phyloP scores from a whole-genome alignment of 164 flowering plant genomes.

The Akebia trifoliata region DNA sequence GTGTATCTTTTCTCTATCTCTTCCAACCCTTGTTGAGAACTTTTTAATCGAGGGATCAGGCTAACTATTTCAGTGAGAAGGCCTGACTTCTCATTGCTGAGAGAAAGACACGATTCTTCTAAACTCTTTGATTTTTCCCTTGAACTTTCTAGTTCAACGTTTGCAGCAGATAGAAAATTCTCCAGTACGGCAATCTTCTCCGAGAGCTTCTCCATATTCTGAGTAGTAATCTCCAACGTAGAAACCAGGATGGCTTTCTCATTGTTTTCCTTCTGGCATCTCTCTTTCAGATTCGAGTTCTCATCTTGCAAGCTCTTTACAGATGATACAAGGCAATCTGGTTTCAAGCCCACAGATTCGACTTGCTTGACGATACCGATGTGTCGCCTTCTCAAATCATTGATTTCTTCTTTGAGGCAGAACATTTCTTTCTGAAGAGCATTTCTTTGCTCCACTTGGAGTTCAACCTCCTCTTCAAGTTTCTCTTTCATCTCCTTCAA shows the following conservation, averaged over 20 bases:
- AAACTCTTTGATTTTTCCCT: slow-evolving; percentile 54
- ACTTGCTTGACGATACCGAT: slow-evolving; percentile 50
- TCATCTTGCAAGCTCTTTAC: slow-evolving; percentile 65
- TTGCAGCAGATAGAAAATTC: slow-evolving; percentile 53
- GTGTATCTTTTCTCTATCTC: slow-evolving; percentile 46
- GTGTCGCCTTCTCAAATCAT: slow-evolving; percentile 43
- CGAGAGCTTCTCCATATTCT: slow-evolving; percentile 57
- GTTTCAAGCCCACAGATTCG: slow-evolving; percentile 56
- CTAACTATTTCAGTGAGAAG: slow-evolving; percentile 48
- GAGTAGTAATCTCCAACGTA: slow-evolving; percentile 50
- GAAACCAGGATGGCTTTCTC: slow-evolving; percentile 54
- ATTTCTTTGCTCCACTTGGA: slow-evolving; percentile 41
- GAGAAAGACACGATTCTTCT: slow-evolving; percentile 62
- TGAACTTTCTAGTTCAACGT: slow-evolving; percentile 59
- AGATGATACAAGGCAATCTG: slow-evolving; percentile 42
- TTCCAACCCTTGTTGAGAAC: slow-evolving; percentile 42
- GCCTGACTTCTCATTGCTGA: slow-evolving; percentile 48
- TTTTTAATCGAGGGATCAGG: slow-evolving; percentile 46
- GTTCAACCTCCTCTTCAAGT: slow-evolving; percentile 62
- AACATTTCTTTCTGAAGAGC: slow-evolving; percentile 57
- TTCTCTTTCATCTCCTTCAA: slow-evolving; percentile 61
- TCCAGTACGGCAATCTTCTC: slow-evolving; percentile 61
- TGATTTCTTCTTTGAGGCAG: slow-evolving; percentile 58
- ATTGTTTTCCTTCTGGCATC: slow-evolving; percentile 33
- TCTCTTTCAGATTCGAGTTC: slow-evolving; percentile 55